Evolutionary conservation across 2,329 filamentous ascomycete species (phyloP).

Genomic region (Pseudogymnoascus sp.): DNA sequence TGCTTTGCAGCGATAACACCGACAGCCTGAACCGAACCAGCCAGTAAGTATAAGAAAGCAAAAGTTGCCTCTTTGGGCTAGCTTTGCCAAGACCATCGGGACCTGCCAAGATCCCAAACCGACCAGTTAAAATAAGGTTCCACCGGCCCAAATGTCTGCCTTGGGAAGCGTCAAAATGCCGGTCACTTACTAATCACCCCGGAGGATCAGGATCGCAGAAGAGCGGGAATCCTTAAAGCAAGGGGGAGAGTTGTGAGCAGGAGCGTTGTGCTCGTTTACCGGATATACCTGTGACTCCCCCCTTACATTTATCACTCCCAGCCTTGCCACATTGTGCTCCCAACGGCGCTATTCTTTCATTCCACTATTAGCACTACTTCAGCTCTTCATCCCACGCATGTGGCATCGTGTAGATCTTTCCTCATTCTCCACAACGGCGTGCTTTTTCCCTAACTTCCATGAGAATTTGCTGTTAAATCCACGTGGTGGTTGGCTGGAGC

Average conservation of each 20-base stretch:
- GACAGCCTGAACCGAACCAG: neutral
- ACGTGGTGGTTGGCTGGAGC: neutral
- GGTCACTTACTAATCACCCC: neutral
- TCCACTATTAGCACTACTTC: neutral
- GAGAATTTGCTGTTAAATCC: neutral
- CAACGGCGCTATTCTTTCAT: neutral
- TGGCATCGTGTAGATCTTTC: neutral
- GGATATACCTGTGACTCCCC: neutral
- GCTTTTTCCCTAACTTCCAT: neutral
- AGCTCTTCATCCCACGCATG: neutral
- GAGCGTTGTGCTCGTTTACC: neutral
- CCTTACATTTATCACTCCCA: neutral
- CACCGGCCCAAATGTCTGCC: neutral
- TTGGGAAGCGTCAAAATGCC: neutral
- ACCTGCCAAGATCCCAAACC: neutral
- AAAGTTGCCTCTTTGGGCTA: neutral
- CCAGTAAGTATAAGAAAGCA: neutral
- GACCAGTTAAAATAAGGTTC: neutral
- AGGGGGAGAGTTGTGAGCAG: neutral
- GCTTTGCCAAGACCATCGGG: neutral
- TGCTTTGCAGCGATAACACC: neutral
- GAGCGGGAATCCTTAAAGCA: neutral
- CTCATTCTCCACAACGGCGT: neutral
- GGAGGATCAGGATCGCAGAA: neutral
- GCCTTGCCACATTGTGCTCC: neutral